Evolutionary conservation across 83 land plant genomes (phyloP), one percentile per base, ranked within the genome.

Genomic region (Picea engelmannii): DNA sequence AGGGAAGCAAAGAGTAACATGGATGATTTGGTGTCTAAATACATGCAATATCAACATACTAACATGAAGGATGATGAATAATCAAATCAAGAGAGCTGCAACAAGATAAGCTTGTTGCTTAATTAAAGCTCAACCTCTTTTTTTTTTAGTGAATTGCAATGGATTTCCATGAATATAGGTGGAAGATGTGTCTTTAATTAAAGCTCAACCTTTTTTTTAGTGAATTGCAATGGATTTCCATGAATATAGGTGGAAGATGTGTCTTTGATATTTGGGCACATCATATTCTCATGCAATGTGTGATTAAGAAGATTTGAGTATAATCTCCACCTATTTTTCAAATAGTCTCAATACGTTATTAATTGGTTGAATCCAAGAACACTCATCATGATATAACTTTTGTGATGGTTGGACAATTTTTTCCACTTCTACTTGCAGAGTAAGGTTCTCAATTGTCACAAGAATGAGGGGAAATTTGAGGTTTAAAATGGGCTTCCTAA

Each of bases 271-370:
- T 81, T 38, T 80, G 89, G 40, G 92, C 82, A 64, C 98, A 95
- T 81, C 92, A 18, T 78, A 84, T 83, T 60, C 69, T 78, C 17
- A 65, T 47, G 78, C 79, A 47, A 7, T 84, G 84, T 85, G 4
- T 83, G 89, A 38, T 91, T 27, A 27, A 85, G 21, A 92, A 86
- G 68, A 96, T 85, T 70, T 85, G 79, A 7, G 92, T 86, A 31
- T 94, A 92, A 78, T 93, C 91, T 1, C 99, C 96, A 2, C 97
- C 44, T 42, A 5, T 96, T 96, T 97, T 88, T 96, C 99, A 78
- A 93, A 90, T 70, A 96, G 81, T 35, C 94, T 96, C 42, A 96
- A 82, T 11, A 79, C 84, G 76, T 96, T 96, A 1, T 85, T 89
- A 23, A 81, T 86, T 18, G 90, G 83, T 81, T 89, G 40, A 64